phyloP scores from a whole-genome alignment of 371 early-diverging fungal genomes.

The Rhizomucor pusillus region DNA sequence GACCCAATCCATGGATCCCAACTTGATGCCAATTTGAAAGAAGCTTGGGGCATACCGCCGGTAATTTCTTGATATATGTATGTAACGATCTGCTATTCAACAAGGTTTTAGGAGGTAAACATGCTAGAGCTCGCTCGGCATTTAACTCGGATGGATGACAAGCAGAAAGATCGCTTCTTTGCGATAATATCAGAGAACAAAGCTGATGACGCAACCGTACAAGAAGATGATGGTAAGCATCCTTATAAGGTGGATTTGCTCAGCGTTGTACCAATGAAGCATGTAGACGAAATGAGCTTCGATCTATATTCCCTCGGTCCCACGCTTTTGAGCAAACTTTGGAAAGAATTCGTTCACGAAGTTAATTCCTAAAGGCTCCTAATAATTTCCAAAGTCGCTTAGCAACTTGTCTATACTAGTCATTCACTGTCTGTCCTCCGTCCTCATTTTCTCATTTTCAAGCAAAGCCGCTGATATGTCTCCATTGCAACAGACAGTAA shows the following conservation, averaged over 20 bases:
- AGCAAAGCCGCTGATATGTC: too few relatives aligned
- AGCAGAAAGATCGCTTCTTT: conserved; percentile 28
- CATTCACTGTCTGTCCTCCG: too few relatives aligned
- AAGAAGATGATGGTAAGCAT: conserved; percentile 30
- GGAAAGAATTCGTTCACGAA: conserved; percentile 34
- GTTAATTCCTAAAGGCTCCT: too few relatives aligned
- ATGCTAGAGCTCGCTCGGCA: conserved; percentile 40
- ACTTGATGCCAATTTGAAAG: conserved; percentile 22
- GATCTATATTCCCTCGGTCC: conserved; percentile 48
- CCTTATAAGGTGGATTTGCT: background rate
- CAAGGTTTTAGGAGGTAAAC: conserved; percentile 23
- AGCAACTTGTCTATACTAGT: too few relatives aligned
- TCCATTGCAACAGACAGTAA: too few relatives aligned
- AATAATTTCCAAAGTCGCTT: too few relatives aligned
- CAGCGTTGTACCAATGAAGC: background rate
- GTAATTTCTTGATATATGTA: conserved; percentile 12
- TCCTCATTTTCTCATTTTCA: too few relatives aligned
- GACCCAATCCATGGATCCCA: conserved; percentile 31
- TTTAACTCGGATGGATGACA: conserved; percentile 20
- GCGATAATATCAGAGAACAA: conserved; percentile 22
- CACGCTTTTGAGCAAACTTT: conserved; percentile 26
- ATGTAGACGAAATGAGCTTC: conserved; percentile 35
- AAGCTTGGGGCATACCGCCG: conserved; percentile 44
- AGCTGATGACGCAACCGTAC: conserved; percentile 21
- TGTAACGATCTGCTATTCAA: background rate